Base-by-base conservation (phyloP, 2,329 filamentous ascomycete species). In the Trichophyton rubrum region DNA sequence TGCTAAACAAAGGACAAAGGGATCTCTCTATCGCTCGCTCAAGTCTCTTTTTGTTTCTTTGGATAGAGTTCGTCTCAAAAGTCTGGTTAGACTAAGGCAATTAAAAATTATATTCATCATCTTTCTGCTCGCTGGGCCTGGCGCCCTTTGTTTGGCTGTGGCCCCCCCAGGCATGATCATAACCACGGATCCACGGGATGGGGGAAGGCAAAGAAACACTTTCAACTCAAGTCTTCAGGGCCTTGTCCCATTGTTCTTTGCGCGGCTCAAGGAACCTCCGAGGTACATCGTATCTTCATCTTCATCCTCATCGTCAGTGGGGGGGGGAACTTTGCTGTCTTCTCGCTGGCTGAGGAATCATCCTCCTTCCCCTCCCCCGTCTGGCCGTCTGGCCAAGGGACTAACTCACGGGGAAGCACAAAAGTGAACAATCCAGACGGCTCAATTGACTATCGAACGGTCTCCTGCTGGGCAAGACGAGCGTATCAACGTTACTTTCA, bases 1-100 rank as follows among this genome's bases (percentile, higher is more conserved):
- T 41, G 17, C 27, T 57, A 57, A 57, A 57, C 55, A 57, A 57
- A 57, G 55, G 55, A 30, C 27, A 30, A 30, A 30, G 27, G 27
- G 27, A 30, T 30, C 27, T 30, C 27, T 7, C 27, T 7, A 6
- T 30, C 27, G 7, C 27, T 30, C 3, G 24, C 24, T 27, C 24
- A 24, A 24, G 22, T 57, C 20, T 35, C 33, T 35, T 11, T 35
- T 33, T 11, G 33, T 35, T 38, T 38, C 33, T 38, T 38, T 38
- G 33, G 45, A 55, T 55, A 55, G 27, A 55, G 51, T 55, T 55
- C 22, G 22, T 27, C 51, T 33, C 51, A 35, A 22, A 22, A 30
- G 17, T 13, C 24, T n/a, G 22, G 27, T 53, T 30, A 15, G 27
- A 38, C 33, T 13, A 38, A 38, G 33, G 33, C 33, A 38, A 38